Base-by-base conservation (phyloP, 495 filamentous ascomycete species). In the Zalerion maritima region DNA sequence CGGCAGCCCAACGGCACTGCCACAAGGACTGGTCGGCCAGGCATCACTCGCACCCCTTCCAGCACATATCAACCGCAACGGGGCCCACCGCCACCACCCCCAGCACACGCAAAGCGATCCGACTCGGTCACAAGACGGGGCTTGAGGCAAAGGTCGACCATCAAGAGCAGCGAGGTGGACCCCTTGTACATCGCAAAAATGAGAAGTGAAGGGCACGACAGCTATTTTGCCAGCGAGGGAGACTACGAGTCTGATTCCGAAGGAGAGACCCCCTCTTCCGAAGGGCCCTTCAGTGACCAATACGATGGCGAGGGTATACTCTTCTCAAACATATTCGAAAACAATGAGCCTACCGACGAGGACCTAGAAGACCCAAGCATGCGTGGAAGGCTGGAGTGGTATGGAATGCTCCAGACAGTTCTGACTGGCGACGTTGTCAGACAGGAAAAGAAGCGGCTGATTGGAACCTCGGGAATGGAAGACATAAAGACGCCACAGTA, bases 351-450 rank as follows among this genome's bases (percentile, higher is more conserved):
- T 3, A 84, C 82, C 3, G 54, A 78, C 17, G 89, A 94, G 35
- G 91, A 97, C 49, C 58, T 94, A 19, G 78, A 77, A 57, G 78
- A 91, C 39, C 78, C 81, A 1, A 74, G 71, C 39, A 96, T 89
- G 45, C 71, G 89, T 29, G 89, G 96, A 52, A 64, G 89, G 21
- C 58, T 97, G 16, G 91, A 97, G 54, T 97, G 89, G 89, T 87
- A 97, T 56, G 78, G 81, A 3, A 97, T 97, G 89, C 60, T 97
- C 21, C 83, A 86, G 16, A 86, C 83, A 1, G 89, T 97, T 3
- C 55, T 97, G 39, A 96, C 86, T 20, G 89, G 89, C 29, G 89
- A 97, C 50, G 91, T 97, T 7, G 87, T 97, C 14, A 80, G 81
- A 38, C 89, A 97, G 51, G 89, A 97, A 58, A 97, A 96, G 58